Conservation (phyloP, 768 basidiomycete species). For the Rhodotorula sphaerocarpa region DNA sequence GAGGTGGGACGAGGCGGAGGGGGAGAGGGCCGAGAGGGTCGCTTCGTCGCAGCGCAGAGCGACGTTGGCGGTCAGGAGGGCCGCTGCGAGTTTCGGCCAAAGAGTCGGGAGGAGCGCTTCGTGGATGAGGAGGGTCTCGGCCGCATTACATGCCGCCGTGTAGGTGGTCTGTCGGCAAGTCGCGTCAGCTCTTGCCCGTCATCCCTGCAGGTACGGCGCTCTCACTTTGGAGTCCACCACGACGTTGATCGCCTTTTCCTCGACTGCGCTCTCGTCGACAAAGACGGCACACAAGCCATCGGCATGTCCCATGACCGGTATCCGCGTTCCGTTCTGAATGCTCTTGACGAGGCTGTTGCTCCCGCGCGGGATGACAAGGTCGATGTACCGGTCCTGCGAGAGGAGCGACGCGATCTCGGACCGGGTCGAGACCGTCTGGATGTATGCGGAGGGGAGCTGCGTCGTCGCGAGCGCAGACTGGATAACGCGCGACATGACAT, state of each 20-base stretch:
- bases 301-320: conserved; percentile 98
- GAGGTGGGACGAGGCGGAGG: conserved; percentile 37
- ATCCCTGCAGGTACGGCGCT: background rate
- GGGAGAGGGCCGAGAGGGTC: conserved; percentile 55
- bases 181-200: background rate
- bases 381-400: conserved; percentile 80
- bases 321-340: conserved; percentile 82
- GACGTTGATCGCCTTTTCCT: conserved; percentile 69
- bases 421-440: conserved; percentile 85
- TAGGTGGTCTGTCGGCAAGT: conserved; percentile 71
- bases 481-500: conserved; percentile 69
- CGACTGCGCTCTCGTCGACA: conserved; percentile 71
- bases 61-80: conserved; percentile 61
- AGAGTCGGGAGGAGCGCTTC: conserved; percentile 58
- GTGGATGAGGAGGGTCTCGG: conserved; percentile 82
- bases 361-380: conserved; percentile 91
- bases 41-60: conserved; percentile 67
- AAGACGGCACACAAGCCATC: conserved; percentile 89
- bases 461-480: conserved; percentile 66
- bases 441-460: conserved; percentile 64
- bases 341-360: conserved; percentile 79
- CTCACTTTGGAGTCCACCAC: conserved; percentile 83
- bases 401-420: conserved; percentile 83
- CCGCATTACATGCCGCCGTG: conserved; percentile 90
- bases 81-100: conserved; percentile 71